Evolutionary conservation across 2,329 filamentous ascomycete genomes (phyloP).

Genomic region (Colletotrichum abscissum): DNA sequence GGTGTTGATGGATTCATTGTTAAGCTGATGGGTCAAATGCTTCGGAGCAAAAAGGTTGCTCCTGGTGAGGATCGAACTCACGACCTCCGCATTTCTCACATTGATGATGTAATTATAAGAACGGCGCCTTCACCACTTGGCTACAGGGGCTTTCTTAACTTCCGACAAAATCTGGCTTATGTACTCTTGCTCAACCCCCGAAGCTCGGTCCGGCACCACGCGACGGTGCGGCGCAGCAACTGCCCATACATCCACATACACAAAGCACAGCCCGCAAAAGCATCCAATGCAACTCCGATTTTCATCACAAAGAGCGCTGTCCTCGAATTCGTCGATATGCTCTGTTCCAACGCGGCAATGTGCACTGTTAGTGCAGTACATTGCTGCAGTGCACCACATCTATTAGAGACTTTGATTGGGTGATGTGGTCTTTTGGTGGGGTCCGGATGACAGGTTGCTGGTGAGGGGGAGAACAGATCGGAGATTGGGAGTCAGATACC

Average conservation of each 20-base stretch:
- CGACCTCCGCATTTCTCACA: slow-evolving; percentile 45
- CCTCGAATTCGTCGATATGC: neutral
- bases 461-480: neutral
- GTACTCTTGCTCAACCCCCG: neutral
- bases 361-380: neutral
- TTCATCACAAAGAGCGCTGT: neutral
- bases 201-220: neutral
- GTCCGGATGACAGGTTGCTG: neutral
- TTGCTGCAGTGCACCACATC: neutral
- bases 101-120: slow-evolving; percentile 43
- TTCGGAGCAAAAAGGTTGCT: slow-evolving; percentile 14
- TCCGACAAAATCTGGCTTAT: fast-evolving
- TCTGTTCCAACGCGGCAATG: neutral
- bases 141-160: slow-evolving; percentile 40
- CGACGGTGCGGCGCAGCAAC: neutral
- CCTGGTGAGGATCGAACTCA: slow-evolving; percentile 46
- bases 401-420: neutral
- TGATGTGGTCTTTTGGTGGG: too few species aligned
- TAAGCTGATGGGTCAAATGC: too few species aligned
- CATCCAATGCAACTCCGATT: neutral
- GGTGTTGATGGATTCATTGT: too few species aligned
- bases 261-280: neutral
- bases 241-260: neutral
- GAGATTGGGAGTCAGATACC: too few species aligned
- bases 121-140: slow-evolving; percentile 48